Base-by-base conservation (phyloP, 768 basidiomycete species). In the Harrya chromipes region DNA sequence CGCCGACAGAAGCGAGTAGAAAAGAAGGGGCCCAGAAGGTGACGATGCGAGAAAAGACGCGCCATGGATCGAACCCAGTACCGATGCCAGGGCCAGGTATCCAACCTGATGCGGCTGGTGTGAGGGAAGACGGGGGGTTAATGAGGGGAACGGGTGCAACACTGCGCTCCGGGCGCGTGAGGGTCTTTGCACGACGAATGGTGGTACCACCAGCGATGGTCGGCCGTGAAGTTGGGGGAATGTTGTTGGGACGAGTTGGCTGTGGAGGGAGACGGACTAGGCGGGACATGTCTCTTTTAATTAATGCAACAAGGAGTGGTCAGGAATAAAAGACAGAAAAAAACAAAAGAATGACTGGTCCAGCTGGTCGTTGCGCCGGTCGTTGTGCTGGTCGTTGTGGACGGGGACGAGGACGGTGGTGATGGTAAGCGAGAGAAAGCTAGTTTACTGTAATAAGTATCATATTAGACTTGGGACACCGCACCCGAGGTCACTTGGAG, bases 81-180 rank as follows among this genome's bases (percentile, higher is more conserved):
- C 45, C 45, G 33, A 42, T 38, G 51, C 69, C 71, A 46, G 74
- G 65, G 19, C 64, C 54, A 42, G 68, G 52, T 40, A 72, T 49
- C 54, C 72, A 67, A 24, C 75, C 65, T n/a, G 72, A 67, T 3
- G 72, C 65, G 36, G 67, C 61, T 16, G 71, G 57, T 1, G 69
- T 61, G 49, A 74, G 72, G 34, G 73, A 67, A 1, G 76, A 72
- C 10, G 84, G 81, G 6, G 94, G 92, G 47, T 90, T 92, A 53
- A 99, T 94, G 62, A 99, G 85, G 5, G 95, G 94, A 14, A 89
- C 87, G 31, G 94, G 91, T 4, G 93, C 93, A 42, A 97, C 90
- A 64, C 90, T 79, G 49, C 97, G 84, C 74, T 99, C 97, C 62
- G 97, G 97, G 50, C 92, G 81, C 43, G 91, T 97, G 58, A 99